phyloP scores from a whole-genome alignment of 2,329 filamentous ascomycete genomes.

The Endoconidiophora polonica region DNA sequence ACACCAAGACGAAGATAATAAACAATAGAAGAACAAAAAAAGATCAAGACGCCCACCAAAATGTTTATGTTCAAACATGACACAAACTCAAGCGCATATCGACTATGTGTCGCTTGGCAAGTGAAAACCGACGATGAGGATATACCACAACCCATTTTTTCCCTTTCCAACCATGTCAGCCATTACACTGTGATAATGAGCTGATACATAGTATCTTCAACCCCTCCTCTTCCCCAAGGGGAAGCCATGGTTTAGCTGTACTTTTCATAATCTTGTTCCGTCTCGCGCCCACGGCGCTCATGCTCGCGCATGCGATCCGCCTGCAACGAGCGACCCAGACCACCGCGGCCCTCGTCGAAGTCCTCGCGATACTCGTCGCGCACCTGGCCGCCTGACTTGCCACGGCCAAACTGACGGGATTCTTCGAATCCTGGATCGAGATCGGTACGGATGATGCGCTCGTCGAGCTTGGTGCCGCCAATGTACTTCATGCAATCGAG shows the following conservation, averaged over 20 bases:
- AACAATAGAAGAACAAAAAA: slow-evolving; percentile 3
- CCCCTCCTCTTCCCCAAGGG: not conserved
- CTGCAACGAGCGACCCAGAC: slow-evolving; percentile 63
- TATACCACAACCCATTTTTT: not conserved
- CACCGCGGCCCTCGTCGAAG: slow-evolving; percentile 86
- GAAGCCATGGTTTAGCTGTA: not conserved
- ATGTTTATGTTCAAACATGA: slow-evolving; percentile 1
- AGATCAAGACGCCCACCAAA: slow-evolving; percentile 4
- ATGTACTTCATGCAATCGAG: slow-evolving; percentile 98
- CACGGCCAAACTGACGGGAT: slow-evolving; percentile 86
- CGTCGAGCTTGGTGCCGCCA: slow-evolving; percentile 92
- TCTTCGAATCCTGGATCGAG: slow-evolving; percentile 91
- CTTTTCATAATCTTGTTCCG: slow-evolving; percentile 21
- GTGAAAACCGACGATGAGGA: no score
- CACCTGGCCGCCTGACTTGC: slow-evolving; percentile 91
- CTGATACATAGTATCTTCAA: no score
- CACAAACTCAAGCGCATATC: no score
- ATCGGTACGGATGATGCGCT: slow-evolving; percentile 90
- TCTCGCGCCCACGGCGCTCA: slow-evolving; percentile 20
- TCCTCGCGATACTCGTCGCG: slow-evolving; percentile 96
- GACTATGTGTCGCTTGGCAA: no score
- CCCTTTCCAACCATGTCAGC: not conserved
- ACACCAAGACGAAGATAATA: not conserved
- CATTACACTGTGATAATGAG: no score
- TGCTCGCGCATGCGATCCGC: slow-evolving; percentile 28